Evolutionary conservation across 495 filamentous ascomycete species (phyloP).

Genomic region (Zalerion maritima): DNA sequence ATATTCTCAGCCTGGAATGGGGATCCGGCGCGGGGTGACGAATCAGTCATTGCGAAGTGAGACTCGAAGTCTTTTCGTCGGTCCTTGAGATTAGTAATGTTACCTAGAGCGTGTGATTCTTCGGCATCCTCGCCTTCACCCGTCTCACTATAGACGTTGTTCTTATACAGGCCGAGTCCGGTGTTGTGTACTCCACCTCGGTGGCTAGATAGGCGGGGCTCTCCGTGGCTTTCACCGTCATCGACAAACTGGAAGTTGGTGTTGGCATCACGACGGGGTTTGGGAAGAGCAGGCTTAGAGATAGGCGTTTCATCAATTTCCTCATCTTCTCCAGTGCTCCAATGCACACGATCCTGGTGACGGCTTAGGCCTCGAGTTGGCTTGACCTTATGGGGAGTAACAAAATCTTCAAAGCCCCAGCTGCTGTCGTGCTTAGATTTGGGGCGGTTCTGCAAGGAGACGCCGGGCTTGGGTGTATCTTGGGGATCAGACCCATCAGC

Average conservation of each 20-base stretch:
- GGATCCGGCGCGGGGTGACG: constrained; percentile 29
- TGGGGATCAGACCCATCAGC: constrained; percentile 42
- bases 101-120: constrained; percentile 29
- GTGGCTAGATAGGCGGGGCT: constrained; percentile 16
- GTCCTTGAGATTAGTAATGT: constrained; percentile 50
- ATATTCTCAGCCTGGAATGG: constrained; percentile 13
- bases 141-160: constrained; percentile 49
- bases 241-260: constrained; percentile 65
- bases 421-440: constrained; percentile 50
- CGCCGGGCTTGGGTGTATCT: constrained; percentile 16
- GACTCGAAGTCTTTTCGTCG: constrained; percentile 57
- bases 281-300: constrained; percentile 34
- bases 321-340: constrained; percentile 54
- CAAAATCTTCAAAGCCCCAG: constrained; percentile 80
- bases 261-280: constrained; percentile 64
- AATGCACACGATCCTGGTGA: constrained; percentile 47
- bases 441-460: constrained; percentile 18
- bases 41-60: constrained; percentile 57
- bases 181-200: constrained; percentile 42
- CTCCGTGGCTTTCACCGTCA: constrained; percentile 16
- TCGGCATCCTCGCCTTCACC: constrained; percentile 21
- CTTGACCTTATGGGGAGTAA: constrained; percentile 56
- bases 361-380: constrained; percentile 26
- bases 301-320: constrained; percentile 43
- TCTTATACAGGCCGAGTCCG: constrained; percentile 60